phyloP scores from a whole-genome alignment of 2,329 filamentous ascomycete species.

The Thermoascus crustaceus region DNA sequence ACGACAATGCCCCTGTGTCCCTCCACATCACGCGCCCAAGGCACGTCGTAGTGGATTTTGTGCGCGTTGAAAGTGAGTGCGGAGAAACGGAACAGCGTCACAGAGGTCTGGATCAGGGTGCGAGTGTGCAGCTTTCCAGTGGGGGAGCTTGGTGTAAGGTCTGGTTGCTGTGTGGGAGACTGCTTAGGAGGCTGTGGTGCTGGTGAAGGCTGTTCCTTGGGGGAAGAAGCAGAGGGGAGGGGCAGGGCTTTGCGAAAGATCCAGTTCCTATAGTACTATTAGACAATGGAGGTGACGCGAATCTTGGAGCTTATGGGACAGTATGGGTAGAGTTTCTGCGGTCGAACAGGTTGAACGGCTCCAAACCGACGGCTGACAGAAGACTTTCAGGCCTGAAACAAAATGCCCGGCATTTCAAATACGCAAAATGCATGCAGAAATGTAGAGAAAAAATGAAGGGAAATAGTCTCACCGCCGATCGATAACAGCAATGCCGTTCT shows the following conservation, averaged over 20 bases:
- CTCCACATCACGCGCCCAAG: conserved; percentile 37
- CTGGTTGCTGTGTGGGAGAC: conserved; percentile 9
- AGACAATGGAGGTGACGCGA: no score
- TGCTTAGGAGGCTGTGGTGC: conserved; percentile 4
- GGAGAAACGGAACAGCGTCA: conserved; percentile 38
- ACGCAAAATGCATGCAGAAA: no score
- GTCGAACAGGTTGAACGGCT: no score
- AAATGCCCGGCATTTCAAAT: no score
- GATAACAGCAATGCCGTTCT: conserved; percentile 43
- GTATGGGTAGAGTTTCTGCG: no score
- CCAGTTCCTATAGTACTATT: conserved; percentile 37
- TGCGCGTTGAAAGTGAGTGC: conserved; percentile 39
- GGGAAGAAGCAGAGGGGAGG: conserved; percentile 6
- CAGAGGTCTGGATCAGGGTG: conserved; percentile 29
- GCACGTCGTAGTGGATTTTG: conserved; percentile 38
- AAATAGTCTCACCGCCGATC: conserved; percentile 42
- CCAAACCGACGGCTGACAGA: no score
- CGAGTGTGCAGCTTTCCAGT: conserved; percentile 21
- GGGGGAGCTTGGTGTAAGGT: conserved; percentile 13
- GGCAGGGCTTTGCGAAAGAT: conserved; percentile 36
- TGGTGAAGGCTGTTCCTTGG: no score
- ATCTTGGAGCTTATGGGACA: no score
- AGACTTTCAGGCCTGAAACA: no score
- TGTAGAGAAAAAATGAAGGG: not conserved
- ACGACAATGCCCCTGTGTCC: conserved; percentile 37